phyloP scores from a whole-genome alignment of 352 stramenopile species.

The Phytopythium chamaehyphon region DNA sequence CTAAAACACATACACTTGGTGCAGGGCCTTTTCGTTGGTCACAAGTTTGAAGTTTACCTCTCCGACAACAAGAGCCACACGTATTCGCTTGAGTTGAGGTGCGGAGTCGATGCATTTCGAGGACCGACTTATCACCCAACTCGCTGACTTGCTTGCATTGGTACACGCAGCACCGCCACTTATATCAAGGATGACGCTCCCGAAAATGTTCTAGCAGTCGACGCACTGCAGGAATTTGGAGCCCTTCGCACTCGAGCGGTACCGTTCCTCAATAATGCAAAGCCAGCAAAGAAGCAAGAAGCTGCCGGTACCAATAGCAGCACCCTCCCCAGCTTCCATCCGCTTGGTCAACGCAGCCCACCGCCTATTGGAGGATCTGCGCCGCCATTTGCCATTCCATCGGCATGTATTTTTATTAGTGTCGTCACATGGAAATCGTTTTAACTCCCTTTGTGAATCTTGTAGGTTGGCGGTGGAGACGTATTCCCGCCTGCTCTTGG shows the following conservation, averaged over 20 bases:
- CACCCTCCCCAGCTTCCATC: conserved; percentile 8
- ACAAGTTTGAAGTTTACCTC: conserved; percentile 78
- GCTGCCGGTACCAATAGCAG: conserved; percentile 5
- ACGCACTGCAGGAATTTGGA: conserved; percentile 47
- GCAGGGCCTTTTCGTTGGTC: conserved; percentile 68
- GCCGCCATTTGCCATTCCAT: conserved; percentile 30
- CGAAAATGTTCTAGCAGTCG: conserved; percentile 27
- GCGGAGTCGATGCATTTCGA: neutral
- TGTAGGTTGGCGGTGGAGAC: conserved; percentile 57
- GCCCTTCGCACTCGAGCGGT: conserved; percentile 42
- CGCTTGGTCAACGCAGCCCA: conserved; percentile 9
- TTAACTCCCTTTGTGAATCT: neutral
- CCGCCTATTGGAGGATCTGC: conserved; percentile 10
- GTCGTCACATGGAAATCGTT: too few relatives aligned
- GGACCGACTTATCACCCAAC: neutral
- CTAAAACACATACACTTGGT: neutral
- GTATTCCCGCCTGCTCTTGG: conserved; percentile 54
- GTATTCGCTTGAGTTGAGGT: conserved; percentile 75
- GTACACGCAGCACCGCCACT: conserved; percentile 22
- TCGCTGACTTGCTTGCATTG: too few relatives aligned
- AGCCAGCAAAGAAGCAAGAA: conserved; percentile 34
- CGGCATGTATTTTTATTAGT: conserved; percentile 12
- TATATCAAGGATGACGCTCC: conserved; percentile 19
- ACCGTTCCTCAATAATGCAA: conserved; percentile 52
- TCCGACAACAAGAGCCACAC: conserved; percentile 61